Conservation (phyloP, 176 grass and related monocot species). For the Ananas comosus region DNA sequence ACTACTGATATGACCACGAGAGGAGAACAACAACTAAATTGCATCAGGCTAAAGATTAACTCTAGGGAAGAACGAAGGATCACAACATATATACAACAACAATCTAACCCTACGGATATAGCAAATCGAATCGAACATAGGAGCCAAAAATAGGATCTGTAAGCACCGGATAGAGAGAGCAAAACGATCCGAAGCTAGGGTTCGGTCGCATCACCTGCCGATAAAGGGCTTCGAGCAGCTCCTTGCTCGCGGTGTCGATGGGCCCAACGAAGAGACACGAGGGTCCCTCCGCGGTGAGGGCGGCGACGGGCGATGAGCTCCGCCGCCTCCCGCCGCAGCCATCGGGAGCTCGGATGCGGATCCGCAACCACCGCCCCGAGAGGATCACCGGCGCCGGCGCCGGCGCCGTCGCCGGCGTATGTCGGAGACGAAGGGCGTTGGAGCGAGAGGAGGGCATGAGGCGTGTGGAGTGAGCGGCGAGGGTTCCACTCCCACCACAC, state of each 20-base stretch:
- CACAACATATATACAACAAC: too few relatives aligned
- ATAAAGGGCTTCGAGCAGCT: conserved; percentile 92
- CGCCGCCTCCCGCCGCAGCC: neutral
- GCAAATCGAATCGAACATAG: too few relatives aligned
- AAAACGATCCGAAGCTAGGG: neutral
- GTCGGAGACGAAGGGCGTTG: conserved; percentile 22
- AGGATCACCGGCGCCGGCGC: neutral
- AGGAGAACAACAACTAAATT: too few relatives aligned
- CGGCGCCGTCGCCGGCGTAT: neutral
- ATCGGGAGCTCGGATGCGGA: conserved; percentile 10
- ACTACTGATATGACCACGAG: too few relatives aligned
- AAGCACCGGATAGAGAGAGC: neutral
- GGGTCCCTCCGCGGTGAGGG: conserved; percentile 40
- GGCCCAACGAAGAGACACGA: conserved; percentile 92
- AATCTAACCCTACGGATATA: too few relatives aligned
- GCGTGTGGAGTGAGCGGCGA: neutral
- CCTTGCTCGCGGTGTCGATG: conserved; percentile 88
- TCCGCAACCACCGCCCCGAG: neutral
- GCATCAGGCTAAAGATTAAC: too few relatives aligned
- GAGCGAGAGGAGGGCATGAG: conserved; percentile 14
- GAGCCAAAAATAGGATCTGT: neutral
- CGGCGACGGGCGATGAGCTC: neutral
- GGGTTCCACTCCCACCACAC: neutral
- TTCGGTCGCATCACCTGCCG: conserved; percentile 35
- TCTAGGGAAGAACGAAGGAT: too few relatives aligned